A percentile compares a stretch with the other conserved stretches of the same genome.
phyloP scores from a whole-genome alignment of 306 rosid genomes.

The Gastrolobium bilobum region DNA sequence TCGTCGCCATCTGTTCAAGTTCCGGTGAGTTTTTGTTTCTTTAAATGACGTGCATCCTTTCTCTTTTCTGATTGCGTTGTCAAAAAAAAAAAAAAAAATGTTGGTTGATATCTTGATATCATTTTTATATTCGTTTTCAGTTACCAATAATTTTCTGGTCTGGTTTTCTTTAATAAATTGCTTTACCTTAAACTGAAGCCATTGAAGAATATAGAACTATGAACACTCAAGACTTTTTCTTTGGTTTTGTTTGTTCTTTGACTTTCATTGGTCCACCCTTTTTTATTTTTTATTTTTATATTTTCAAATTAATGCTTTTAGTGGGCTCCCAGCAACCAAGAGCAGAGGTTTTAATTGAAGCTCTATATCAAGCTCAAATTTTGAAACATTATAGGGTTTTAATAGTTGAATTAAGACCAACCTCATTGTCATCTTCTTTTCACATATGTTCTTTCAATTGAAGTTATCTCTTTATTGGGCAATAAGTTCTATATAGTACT shows the following conservation, averaged over 20 bases:
- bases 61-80: too few relatives aligned
- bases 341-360: background rate
- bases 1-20: too few relatives aligned
- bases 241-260: constrained; percentile 34
- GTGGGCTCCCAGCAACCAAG: constrained; percentile 25
- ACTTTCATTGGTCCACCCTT: constrained; percentile 35
- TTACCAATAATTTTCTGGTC: background rate
- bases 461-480: background rate
- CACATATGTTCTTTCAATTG: constrained; percentile 21
- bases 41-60: too few relatives aligned
- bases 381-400: background rate
- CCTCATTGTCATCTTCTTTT: constrained; percentile 21
- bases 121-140: constrained; percentile 3
- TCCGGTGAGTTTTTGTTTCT: too few relatives aligned
- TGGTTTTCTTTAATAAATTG: background rate
- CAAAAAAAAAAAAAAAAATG: background rate
- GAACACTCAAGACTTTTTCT: constrained; percentile 2
- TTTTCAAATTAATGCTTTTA: constrained; percentile 3
- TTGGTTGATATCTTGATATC: background rate
- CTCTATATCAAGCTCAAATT: constrained; percentile 26
- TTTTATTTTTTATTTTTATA: background rate
- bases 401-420: constrained; percentile 26
- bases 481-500: background rate
- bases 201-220: background rate
- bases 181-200: constrained; percentile 32